A percentile compares a stretch with the other conserved stretches of the same genome.
These are phyloP conservation scores for Naganishia kalamii DNA, from an alignment of 768 basidiomycete genomes.

Conservation along the genomic window DNA sequence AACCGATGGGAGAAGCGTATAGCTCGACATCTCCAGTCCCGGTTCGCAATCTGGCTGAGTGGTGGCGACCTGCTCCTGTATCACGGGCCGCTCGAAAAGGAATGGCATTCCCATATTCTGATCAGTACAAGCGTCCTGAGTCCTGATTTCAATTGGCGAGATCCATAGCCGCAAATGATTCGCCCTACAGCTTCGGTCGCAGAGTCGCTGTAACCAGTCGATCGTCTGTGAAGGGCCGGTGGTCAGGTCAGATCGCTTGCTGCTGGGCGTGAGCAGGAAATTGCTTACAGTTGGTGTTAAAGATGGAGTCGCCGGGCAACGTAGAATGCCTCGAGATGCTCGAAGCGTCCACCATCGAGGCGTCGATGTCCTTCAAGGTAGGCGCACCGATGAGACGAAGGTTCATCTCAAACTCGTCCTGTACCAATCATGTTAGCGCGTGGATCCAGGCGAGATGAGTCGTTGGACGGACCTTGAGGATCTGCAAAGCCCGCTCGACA, in stretches of 20 bases:
- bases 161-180: too few species aligned
- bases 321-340: slow-evolving; percentile 63
- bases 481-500: slow-evolving; percentile 72
- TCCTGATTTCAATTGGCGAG: not conserved
- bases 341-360: slow-evolving; percentile 81
- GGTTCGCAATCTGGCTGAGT: too few species aligned
- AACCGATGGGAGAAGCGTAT: too few species aligned
- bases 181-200: not conserved
- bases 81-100: too few species aligned
- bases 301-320: slow-evolving; percentile 69
- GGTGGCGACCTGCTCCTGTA: too few species aligned
- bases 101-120: too few species aligned
- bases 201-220: slow-evolving; percentile 1
- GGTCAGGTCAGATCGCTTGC: not conserved
- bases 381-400: slow-evolving; percentile 83
- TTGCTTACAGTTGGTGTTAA: slow-evolving; percentile 73
- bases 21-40: too few species aligned
- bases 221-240: not conserved
- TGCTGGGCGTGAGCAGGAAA: not conserved
- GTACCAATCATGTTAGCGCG: slow-evolving; percentile 1
- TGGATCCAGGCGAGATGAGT: not conserved
- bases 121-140: too few species aligned
- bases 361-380: slow-evolving; percentile 69
- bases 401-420: slow-evolving; percentile 99
- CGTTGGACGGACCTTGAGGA: slow-evolving; percentile 50